Evolutionary conservation across 2,329 filamentous ascomycete species (phyloP).

Genomic region (Cyclaneusma minus): DNA sequence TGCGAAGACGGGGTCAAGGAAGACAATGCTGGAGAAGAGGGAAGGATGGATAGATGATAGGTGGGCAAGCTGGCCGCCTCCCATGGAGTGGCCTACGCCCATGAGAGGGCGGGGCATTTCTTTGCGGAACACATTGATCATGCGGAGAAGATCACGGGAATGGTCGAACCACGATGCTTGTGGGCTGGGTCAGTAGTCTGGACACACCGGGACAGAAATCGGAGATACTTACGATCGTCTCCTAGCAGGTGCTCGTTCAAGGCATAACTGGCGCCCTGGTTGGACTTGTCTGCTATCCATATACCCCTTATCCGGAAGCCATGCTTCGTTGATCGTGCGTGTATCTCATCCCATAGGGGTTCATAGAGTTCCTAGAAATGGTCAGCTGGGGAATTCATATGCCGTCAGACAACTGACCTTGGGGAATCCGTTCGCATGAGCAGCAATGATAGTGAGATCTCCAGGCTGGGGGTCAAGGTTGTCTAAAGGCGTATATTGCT

Average conservation of each 20-base stretch:
- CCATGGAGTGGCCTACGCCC: constrained; percentile 82
- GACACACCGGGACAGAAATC: neutral
- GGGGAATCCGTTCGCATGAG: constrained; percentile 84
- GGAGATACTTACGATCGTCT: constrained; percentile 55
- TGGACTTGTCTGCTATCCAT: constrained; percentile 81
- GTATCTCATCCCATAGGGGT: constrained; percentile 75
- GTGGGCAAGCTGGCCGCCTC: constrained; percentile 57
- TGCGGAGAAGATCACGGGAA: constrained; percentile 65
- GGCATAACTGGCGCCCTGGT: constrained; percentile 66
- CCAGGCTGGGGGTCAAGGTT: constrained; percentile 53
- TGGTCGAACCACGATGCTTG: constrained; percentile 76
- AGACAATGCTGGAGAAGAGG: constrained; percentile 56
- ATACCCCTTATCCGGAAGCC: constrained; percentile 64
- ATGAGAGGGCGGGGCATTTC: constrained; percentile 67
- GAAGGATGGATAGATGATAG: constrained; percentile 67
- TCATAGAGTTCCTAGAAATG: constrained; percentile 67
- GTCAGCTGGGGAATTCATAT: constrained; percentile 2
- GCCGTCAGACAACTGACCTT: constrained; percentile 45
- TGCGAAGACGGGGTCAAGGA: constrained; percentile 75
- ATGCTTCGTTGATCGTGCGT: constrained; percentile 35
- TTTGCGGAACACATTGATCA: constrained; percentile 70
- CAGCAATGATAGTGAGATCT: constrained; percentile 72
- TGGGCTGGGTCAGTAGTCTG: constrained; percentile 5
- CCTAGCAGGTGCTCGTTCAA: constrained; percentile 64
- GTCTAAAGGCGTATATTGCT: constrained; percentile 71